These are phyloP conservation scores for Trichophyton equinum DNA, from an alignment of 2,329 filamentous ascomycete genomes.

Conservation along the genomic window DNA sequence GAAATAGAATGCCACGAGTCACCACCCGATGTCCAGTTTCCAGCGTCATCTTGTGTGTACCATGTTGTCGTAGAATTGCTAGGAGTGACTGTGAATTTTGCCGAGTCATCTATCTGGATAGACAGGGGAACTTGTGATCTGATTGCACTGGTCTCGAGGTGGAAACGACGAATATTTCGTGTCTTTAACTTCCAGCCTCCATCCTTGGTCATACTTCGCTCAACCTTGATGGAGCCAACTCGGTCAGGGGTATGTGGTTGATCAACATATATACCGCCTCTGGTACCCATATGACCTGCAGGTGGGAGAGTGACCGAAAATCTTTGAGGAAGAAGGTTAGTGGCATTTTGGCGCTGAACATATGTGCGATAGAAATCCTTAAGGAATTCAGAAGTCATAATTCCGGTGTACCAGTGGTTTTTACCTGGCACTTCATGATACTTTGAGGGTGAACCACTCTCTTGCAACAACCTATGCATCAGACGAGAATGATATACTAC, in stretches of 20 bases:
- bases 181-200: conserved; percentile 29
- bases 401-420: conserved; percentile 43
- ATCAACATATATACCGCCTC: conserved; percentile 39
- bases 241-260: conserved; percentile 40
- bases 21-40: conserved; percentile 15
- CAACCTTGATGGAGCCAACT: conserved; percentile 38
- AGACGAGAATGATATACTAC: conserved; percentile 45
- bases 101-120: conserved; percentile 15
- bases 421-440: conserved; percentile 40
- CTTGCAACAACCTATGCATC: conserved; percentile 38
- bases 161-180: conserved; percentile 34
- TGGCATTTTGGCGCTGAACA: conserved; percentile 2
- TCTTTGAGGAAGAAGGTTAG: conserved; percentile 16
- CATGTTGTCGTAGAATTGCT: conserved; percentile 12
- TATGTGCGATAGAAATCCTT: conserved; percentile 36
- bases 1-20: conserved; percentile 18
- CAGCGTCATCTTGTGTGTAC: conserved; percentile 17
- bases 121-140: conserved; percentile 8
- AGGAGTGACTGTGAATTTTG: conserved; percentile 12
- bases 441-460: conserved; percentile 30
- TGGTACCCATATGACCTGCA: conserved; percentile 41
- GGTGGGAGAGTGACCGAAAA: conserved; percentile 42
- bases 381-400: conserved; percentile 42
- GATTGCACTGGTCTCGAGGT: conserved; percentile 16
- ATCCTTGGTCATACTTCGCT: conserved; percentile 14